Conservation (phyloP, 2,329 filamentous ascomycete species). For the Alternaria panax region DNA sequence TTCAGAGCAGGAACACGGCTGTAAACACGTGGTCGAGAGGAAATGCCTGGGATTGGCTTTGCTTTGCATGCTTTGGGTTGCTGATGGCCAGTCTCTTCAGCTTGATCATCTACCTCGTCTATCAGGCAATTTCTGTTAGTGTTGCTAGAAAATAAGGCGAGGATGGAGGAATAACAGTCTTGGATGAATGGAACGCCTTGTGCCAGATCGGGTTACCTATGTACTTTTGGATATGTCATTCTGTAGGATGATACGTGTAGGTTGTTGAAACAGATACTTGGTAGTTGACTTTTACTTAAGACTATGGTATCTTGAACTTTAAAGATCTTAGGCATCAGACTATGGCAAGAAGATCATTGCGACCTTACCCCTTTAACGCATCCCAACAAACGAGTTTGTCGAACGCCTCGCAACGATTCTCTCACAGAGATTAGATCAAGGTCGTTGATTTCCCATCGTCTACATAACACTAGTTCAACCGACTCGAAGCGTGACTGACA, state of each 20-base stretch:
- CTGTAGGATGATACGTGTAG: background rate
- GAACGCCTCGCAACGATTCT: too few species aligned
- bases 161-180: background rate
- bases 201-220: background rate
- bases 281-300: background rate
- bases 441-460: too few species aligned
- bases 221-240: background rate
- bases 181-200: background rate
- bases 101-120: background rate
- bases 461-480: too few species aligned
- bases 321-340: background rate
- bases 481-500: too few species aligned
- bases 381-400: too few species aligned
- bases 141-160: background rate
- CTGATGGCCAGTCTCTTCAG: background rate
- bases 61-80: background rate
- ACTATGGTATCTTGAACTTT: background rate
- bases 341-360: background rate
- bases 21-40: background rate
- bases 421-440: too few species aligned
- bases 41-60: accelerated
- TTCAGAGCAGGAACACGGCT: background rate
- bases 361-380: accelerated
- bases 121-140: too few species aligned
- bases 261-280: background rate